phyloP scores from a whole-genome alignment of 2,329 filamentous ascomycete genomes.

The Botryotinia calthae region DNA sequence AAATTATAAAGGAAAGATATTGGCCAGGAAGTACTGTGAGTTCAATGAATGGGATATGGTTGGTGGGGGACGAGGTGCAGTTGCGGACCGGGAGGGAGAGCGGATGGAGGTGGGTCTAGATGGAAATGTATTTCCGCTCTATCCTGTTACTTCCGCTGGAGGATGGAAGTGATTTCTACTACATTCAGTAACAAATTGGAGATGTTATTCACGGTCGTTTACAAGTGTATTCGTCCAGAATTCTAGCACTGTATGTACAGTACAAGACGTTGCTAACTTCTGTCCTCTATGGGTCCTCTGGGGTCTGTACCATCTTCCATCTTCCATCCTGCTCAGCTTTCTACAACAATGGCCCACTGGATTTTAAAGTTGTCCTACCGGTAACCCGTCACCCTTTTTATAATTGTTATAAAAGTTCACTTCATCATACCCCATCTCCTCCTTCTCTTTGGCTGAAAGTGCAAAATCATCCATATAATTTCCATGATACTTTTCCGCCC shows the following conservation, averaged over 20 bases:
- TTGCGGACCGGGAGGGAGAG: not conserved
- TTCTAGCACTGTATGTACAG: not conserved
- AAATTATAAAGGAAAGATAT: not conserved
- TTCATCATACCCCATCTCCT: not conserved
- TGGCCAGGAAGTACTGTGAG: not conserved
- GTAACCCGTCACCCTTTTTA: not conserved
- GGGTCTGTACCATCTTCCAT: not conserved
- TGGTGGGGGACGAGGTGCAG: conserved; percentile 9
- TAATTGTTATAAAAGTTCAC: not conserved
- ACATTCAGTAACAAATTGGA: not conserved
- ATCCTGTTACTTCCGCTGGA: not conserved
- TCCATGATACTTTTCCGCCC: conserved; percentile 3
- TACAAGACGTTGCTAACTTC: not conserved
- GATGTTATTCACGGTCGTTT: not conserved
- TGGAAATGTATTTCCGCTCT: not conserved
- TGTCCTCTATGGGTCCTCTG: not conserved
- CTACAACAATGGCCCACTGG: not conserved
- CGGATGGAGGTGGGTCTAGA: not conserved
- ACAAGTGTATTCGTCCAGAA: not conserved
- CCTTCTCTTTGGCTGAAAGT: not conserved
- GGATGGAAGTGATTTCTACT: not conserved
- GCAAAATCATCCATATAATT: not conserved
- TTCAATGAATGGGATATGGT: not conserved
- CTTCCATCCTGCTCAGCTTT: too few species aligned
- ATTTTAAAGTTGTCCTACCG: not conserved